These are phyloP conservation scores for Dendrothele bispora DNA, from an alignment of 768 basidiomycete species.

Conservation along the genomic window DNA sequence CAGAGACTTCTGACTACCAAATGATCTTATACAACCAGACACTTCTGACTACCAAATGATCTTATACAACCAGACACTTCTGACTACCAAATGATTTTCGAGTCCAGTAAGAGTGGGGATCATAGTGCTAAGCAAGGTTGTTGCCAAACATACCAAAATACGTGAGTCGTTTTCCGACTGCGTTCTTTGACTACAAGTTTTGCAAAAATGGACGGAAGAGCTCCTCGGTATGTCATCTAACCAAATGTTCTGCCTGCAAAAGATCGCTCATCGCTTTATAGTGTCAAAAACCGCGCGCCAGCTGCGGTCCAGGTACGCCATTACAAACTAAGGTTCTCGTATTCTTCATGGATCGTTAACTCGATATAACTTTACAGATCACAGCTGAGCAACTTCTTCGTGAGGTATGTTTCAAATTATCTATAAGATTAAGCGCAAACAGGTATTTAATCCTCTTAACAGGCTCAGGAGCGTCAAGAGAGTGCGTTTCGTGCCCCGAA, in stretches of 20 bases:
- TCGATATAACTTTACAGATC: conserved; percentile 55
- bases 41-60: too few species aligned
- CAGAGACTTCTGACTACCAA: too few species aligned
- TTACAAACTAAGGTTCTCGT: conserved; percentile 2
- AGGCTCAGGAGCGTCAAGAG: conserved; percentile 99
- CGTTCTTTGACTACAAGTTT: too few species aligned
- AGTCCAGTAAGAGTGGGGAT: too few species aligned
- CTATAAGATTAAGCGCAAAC: background rate
- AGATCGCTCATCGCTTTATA: conserved; percentile 28
- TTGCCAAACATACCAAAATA: too few species aligned
- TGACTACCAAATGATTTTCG: too few species aligned
- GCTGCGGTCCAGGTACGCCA: conserved; percentile 82
- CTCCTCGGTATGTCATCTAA: conserved; percentile 55
- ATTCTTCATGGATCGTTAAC: conserved; percentile 6
- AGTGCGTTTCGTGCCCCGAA: conserved; percentile 87
- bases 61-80: too few species aligned
- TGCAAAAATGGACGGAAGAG: conserved; percentile 70
- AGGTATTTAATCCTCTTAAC: conserved; percentile 4
- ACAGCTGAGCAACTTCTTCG: conserved; percentile 97
- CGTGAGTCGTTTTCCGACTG: too few species aligned
- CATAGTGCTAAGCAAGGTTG: too few species aligned
- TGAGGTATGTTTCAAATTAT: conserved; percentile 53
- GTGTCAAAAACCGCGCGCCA: conserved; percentile 95
- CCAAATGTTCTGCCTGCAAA: background rate
- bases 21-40: too few species aligned